Percentiles rank a stretch among this genome's conserved stretches.
Evolutionary conservation across 768 basidiomycete genomes (phyloP).

Genomic region (Termitomyces titanicus): DNA sequence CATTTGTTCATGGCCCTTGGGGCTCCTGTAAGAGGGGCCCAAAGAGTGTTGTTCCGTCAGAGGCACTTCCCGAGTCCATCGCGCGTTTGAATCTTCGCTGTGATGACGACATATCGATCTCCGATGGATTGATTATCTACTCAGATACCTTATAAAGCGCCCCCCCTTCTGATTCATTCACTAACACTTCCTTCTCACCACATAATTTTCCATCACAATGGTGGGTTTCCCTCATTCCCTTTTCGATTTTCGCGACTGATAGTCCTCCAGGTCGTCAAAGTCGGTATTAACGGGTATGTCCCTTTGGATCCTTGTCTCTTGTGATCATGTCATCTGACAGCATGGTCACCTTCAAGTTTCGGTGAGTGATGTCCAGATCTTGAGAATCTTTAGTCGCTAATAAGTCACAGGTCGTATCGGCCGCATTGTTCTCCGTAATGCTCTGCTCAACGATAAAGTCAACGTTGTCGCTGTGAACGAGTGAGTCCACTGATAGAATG

Average conservation of each 20-base stretch:
- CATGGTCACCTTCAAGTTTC: slow-evolving; percentile 45
- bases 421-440: slow-evolving; percentile 97
- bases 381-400: slow-evolving; percentile 6
- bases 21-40: neutral
- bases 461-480: slow-evolving; percentile 1
- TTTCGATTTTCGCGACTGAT: neutral
- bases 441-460: slow-evolving; percentile 89
- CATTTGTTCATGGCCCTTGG: neutral
- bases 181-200: slow-evolving; percentile 12
- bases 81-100: neutral
- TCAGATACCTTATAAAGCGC: slow-evolving; percentile 16
- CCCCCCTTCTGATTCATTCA: slow-evolving; percentile 7
- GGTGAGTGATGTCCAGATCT: slow-evolving; percentile 43
- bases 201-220: slow-evolving; percentile 15
- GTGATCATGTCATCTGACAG: slow-evolving; percentile 7
- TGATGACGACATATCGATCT: slow-evolving; percentile 20
- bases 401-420: slow-evolving; percentile 85
- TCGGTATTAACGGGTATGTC: slow-evolving; percentile 94
- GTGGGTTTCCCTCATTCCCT: slow-evolving; percentile 13
- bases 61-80: neutral
- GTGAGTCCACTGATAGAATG: neutral
- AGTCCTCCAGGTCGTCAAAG: slow-evolving; percentile 54
- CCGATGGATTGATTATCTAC: slow-evolving; percentile 24
- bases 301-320: slow-evolving; percentile 8
- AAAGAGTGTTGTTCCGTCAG: neutral